phyloP scores from a whole-genome alignment of 179 eudicot species.

The Beta lomatogona region DNA sequence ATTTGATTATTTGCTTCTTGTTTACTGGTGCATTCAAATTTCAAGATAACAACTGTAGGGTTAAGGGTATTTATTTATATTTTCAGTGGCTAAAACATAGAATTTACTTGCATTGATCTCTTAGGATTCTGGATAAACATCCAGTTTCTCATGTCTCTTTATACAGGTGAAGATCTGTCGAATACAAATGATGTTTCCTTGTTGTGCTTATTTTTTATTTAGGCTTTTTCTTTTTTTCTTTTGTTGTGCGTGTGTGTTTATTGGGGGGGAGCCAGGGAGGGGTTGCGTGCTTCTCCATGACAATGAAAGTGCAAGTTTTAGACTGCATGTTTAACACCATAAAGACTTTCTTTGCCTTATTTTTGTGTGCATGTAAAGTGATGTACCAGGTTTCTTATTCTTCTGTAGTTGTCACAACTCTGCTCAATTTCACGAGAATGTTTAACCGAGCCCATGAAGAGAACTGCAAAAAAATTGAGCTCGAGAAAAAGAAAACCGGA shows the following conservation, averaged over 20 bases:
- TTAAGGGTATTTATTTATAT: background rate
- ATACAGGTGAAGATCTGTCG: background rate
- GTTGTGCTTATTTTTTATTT: background rate
- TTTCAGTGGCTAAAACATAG: background rate
- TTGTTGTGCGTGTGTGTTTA: background rate
- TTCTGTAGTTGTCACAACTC: slow-evolving; percentile 63
- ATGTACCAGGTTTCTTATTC: slow-evolving; percentile 7
- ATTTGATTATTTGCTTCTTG: background rate
- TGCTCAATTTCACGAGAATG: slow-evolving; percentile 66
- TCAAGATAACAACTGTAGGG: background rate
- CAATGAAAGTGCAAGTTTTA: background rate
- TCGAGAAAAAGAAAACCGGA: slow-evolving; percentile 69
- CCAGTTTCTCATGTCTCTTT: background rate
- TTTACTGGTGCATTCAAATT: background rate
- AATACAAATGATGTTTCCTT: background rate
- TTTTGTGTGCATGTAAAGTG: background rate
- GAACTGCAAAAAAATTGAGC: slow-evolving; percentile 67
- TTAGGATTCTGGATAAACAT: background rate
- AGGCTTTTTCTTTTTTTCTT: background rate
- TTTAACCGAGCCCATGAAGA: slow-evolving; percentile 73
- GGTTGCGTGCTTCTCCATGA: background rate
- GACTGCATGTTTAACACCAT: too few species aligned
- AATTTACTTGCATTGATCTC: background rate
- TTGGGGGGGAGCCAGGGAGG: background rate
- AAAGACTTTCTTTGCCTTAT: background rate